Base-by-base conservation (phyloP, 2,329 filamentous ascomycete genomes). In the Epichloe sibirici region DNA sequence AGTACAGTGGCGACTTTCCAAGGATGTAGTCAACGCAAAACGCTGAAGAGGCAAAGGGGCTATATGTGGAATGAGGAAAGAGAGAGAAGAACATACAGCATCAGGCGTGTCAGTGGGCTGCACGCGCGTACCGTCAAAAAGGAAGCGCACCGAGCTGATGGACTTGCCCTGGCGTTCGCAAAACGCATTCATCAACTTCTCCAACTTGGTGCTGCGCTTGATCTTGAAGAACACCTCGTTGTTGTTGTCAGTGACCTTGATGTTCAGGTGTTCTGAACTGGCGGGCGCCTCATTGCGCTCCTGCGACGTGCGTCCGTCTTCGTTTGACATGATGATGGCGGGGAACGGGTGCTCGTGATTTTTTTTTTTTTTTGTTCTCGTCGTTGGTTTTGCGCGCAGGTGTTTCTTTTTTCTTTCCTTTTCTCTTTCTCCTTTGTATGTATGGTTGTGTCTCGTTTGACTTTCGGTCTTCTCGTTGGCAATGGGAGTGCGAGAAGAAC, bases 161-260 rank as follows among this genome's bases (percentile, higher is more conserved):
- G 85, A 82, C 76, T 97, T 97, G 62, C 93, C 93, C 68, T 96
- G 90, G 25, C 93, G 82, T 60, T 97, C 91, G 70, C 93, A 98
- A 70, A 97, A 98, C 21, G 93, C 93, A 56, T 89, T 86, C 93
- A 98, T 98, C 52, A 98, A 77, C 76, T 98, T 98, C 74, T 95
- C 93, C 1, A 98, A 81, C 68, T 90, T 88, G 1, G 93, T 98
- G 23, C 86, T 90, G 39, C 90, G 82, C 84, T 98, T 98, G 75
- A 98, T 98, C 78, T 98, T 98, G 78, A 98, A 98, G 71, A 97
- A 98, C 63, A 98, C 91, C 68, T 98, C 93, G 69, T 98, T 98
- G 75, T 96, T 96, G 74, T 95, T 96, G 63, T 98, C 93, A 0
- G 93, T 97, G 13, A 98, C 93, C 70, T 98, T 98, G 74, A 98